A percentile compares a stretch with the other conserved stretches of the same genome.
Conservation (phyloP, 2,329 filamentous ascomycete species). For the Talaromyces albobiverticillius region DNA sequence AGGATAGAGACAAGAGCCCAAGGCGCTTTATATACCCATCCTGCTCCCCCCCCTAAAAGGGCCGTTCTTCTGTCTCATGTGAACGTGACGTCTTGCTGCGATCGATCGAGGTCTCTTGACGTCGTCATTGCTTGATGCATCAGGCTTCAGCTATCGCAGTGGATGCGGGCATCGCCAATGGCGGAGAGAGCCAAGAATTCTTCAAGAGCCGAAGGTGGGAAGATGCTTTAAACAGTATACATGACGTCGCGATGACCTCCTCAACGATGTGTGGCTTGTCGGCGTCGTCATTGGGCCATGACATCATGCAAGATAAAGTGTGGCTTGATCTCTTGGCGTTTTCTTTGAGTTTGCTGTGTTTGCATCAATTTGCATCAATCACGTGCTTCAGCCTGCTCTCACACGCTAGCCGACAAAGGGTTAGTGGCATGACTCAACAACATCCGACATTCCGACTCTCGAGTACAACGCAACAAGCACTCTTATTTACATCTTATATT, state of each 20-base stretch:
- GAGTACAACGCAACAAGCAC: no score
- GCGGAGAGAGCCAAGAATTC: background rate
- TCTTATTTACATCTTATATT: no score
- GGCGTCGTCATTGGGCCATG: background rate
- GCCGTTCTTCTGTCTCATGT: background rate
- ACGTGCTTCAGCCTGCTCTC: no score
- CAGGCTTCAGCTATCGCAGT: no score
- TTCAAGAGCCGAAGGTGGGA: no score
- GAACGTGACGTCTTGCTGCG: background rate
- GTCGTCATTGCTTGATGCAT: background rate
- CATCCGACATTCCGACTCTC: no score
- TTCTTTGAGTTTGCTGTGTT: no score
- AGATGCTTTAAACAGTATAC: background rate
- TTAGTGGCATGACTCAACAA: no score
- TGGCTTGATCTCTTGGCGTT: slow-evolving; percentile 1
- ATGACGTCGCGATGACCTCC: slow-evolving; percentile 9
- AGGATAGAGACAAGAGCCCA: background rate
- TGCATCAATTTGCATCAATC: no score
- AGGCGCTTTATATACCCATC: slow-evolving; percentile 1
- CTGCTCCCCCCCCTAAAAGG: no score
- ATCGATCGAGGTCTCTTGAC: background rate
- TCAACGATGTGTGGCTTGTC: background rate
- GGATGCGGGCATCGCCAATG: background rate
- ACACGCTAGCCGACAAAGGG: no score
- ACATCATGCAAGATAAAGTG: slow-evolving; percentile 5